Percentiles rank a stretch among this genome's conserved stretches.
Conservation (phyloP, 805 yeast species). For the Lipomyces sp. region DNA sequence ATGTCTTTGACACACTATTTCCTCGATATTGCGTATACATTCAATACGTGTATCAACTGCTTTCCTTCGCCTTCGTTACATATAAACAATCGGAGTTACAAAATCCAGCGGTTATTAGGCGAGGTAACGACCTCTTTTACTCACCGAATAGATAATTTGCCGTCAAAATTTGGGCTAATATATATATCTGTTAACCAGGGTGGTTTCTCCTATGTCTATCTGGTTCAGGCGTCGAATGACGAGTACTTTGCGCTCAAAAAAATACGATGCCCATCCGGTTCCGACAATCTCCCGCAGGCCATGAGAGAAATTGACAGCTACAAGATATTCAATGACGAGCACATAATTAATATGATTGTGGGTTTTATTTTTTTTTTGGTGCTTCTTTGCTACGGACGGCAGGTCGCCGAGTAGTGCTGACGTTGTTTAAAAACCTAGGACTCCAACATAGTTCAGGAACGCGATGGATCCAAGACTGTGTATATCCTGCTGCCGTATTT, state of each 20-base stretch:
- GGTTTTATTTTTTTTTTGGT: background rate
- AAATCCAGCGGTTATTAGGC: slow-evolving; percentile 73
- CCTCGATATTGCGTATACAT: slow-evolving; percentile 42
- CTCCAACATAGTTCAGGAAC: slow-evolving; percentile 70
- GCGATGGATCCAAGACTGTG: slow-evolving; percentile 78
- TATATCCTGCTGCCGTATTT: slow-evolving; percentile 79
- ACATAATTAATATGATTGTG: slow-evolving; percentile 63
- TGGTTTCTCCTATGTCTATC: slow-evolving; percentile 83
- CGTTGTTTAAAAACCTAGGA: slow-evolving; percentile 48
- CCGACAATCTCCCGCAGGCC: slow-evolving; percentile 73
- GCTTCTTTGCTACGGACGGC: background rate
- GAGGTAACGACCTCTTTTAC: slow-evolving; percentile 51
- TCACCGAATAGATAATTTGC: background rate
- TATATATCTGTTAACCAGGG: slow-evolving; percentile 50
- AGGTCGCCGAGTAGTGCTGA: background rate
- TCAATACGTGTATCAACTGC: slow-evolving; percentile 48
- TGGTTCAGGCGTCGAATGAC: slow-evolving; percentile 60
- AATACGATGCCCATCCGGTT: slow-evolving; percentile 85
- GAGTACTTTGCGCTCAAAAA: slow-evolving; percentile 75
- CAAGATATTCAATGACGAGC: slow-evolving; percentile 69
- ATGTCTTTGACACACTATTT: slow-evolving; percentile 33
- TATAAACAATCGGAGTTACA: slow-evolving; percentile 66
- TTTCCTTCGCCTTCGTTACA: slow-evolving; percentile 58
- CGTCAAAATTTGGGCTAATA: background rate
- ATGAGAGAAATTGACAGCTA: slow-evolving; percentile 79